phyloP scores from a whole-genome alignment of 352 stramenopile genomes.

The Phytophthora ramorum region DNA sequence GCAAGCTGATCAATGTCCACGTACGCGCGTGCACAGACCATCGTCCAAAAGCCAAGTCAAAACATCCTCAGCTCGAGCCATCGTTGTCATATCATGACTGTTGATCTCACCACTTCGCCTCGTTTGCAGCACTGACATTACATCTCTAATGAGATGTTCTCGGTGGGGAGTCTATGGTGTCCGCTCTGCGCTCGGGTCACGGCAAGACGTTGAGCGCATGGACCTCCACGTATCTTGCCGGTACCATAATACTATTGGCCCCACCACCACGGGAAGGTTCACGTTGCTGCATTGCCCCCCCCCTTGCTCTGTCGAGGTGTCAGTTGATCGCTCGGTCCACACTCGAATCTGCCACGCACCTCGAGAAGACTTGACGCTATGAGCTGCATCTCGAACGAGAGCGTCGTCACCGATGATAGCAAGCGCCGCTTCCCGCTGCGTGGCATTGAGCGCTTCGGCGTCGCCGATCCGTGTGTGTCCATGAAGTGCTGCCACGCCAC shows the following conservation, averaged over 20 bases:
- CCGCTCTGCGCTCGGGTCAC: neutral
- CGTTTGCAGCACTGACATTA: too few relatives aligned
- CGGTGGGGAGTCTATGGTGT: neutral
- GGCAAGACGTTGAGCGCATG: neutral
- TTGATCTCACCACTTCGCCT: too few relatives aligned
- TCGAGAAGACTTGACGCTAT: neutral
- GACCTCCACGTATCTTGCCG: neutral
- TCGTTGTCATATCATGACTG: too few relatives aligned
- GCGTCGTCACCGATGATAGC: neutral
- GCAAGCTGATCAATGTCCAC: too few relatives aligned
- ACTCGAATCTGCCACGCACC: neutral
- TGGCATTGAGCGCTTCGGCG: conserved; percentile 46
- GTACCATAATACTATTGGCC: neutral
- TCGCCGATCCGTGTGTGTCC: conserved; percentile 36
- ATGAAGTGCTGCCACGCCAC: conserved; percentile 47
- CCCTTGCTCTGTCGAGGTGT: too few relatives aligned
- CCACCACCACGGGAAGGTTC: neutral
- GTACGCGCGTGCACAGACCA: too few relatives aligned
- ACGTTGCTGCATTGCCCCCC: neutral
- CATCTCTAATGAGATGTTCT: too few relatives aligned
- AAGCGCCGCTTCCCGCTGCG: conserved; percentile 44
- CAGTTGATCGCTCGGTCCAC: neutral
- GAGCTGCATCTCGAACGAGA: conserved; percentile 30
- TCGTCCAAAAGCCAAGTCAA: too few relatives aligned
- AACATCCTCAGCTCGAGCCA: too few relatives aligned